phyloP scores from a whole-genome alignment of 257 asterid genomes.

The Fraxinus excelsior region DNA sequence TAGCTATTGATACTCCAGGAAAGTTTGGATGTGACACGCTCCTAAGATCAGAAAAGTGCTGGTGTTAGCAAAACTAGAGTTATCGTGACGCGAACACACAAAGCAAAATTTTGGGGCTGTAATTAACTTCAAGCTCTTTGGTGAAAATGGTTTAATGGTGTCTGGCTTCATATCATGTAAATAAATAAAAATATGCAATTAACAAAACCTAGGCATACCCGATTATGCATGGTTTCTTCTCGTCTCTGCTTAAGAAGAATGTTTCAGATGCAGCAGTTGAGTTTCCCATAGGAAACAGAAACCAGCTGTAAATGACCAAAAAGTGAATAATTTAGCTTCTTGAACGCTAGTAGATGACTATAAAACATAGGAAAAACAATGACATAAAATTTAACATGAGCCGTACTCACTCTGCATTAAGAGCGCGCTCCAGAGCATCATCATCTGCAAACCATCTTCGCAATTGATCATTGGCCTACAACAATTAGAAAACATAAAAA shows the following conservation, averaged over 20 bases:
- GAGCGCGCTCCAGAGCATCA: constrained; percentile 92
- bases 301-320: constrained; percentile 57
- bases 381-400: neutral
- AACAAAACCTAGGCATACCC: constrained; percentile 52
- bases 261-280: constrained; percentile 57
- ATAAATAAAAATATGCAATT: neutral
- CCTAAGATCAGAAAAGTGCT: constrained; percentile 42
- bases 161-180: neutral
- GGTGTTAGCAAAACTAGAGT: neutral
- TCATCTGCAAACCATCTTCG: constrained; percentile 76
- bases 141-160: too few relatives aligned
- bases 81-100: neutral
- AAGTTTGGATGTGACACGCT: constrained; percentile 51
- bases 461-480: constrained; percentile 75
- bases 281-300: constrained; percentile 60
- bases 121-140: neutral
- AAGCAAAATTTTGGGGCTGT: neutral
- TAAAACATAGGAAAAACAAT: neutral
- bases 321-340: constrained; percentile 13
- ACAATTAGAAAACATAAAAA: constrained; percentile 19
- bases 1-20: constrained; percentile 52
- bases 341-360: neutral
- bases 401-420: constrained; percentile 72
- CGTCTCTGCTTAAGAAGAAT: constrained; percentile 71
- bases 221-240: constrained; percentile 55